These are phyloP conservation scores for Aspergillus hancockii DNA, from an alignment of 495 filamentous ascomycete species.

Conservation along the genomic window DNA sequence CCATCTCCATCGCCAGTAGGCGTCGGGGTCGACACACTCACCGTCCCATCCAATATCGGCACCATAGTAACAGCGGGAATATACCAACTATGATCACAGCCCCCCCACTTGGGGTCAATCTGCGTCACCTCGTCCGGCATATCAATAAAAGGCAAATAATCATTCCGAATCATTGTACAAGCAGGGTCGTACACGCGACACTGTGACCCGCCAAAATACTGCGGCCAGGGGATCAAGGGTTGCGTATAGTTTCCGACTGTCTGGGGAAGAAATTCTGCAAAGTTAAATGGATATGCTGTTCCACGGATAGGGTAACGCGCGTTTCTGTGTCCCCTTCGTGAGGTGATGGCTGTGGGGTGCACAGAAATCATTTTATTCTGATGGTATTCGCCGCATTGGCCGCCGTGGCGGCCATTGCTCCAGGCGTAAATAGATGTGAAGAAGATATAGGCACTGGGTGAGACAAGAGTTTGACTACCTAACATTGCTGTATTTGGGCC, in stretches of 20 bases:
- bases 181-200: slow-evolving; percentile 17
- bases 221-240: slow-evolving; percentile 25
- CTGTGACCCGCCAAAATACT: slow-evolving; percentile 26
- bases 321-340: slow-evolving; percentile 25
- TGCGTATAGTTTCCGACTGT: slow-evolving; percentile 21
- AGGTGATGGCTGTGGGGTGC: slow-evolving; percentile 18
- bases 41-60: slow-evolving; percentile 4
- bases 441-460: slow-evolving; percentile 27
- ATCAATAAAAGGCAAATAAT: slow-evolving; percentile 17
- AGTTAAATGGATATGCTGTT: slow-evolving; percentile 27
- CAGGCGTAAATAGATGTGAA: slow-evolving; percentile 30
- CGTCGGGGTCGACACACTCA: neutral
- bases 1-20: neutral
- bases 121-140: slow-evolving; percentile 15
- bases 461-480: slow-evolving; percentile 23
- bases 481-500: slow-evolving; percentile 28
- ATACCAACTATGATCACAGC: slow-evolving; percentile 20
- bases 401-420: slow-evolving; percentile 22
- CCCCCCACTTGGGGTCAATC: slow-evolving; percentile 20
- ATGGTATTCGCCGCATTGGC: slow-evolving; percentile 25
- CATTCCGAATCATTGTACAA: slow-evolving; percentile 28
- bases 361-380: slow-evolving; percentile 21
- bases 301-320: slow-evolving; percentile 25
- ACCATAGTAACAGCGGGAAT: slow-evolving; percentile 25
- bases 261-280: slow-evolving; percentile 26